phyloP scores from a whole-genome alignment of 306 rosid genomes.

The Alnus rubra region DNA sequence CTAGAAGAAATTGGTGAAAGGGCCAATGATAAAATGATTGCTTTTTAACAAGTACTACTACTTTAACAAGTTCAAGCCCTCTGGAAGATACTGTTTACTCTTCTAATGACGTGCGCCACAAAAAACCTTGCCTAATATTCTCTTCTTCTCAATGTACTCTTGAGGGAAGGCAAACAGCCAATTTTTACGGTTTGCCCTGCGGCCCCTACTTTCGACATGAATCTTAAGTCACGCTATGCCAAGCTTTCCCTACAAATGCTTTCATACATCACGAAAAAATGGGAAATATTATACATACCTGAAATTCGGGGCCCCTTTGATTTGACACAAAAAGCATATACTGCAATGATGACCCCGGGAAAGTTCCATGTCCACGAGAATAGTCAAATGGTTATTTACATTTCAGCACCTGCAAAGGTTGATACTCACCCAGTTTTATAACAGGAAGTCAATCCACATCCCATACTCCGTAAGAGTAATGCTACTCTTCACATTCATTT shows the following conservation, averaged over 20 bases:
- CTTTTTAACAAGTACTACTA: too few relatives aligned
- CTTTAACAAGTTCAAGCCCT: not conserved
- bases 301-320: not conserved
- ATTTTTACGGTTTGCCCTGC: not conserved
- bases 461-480: not conserved
- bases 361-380: conserved; percentile 3
- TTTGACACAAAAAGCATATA: conserved; percentile 8
- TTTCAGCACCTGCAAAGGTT: not conserved
- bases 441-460: not conserved
- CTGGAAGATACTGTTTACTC: not conserved
- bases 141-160: not conserved
- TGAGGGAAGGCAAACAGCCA: not conserved
- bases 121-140: not conserved
- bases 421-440: not conserved
- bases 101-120: not conserved
- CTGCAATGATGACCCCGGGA: not conserved
- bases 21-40: not conserved
- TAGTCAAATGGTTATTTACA: not conserved
- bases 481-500: too few relatives aligned
- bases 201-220: not conserved
- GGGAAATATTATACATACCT: not conserved
- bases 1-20: not conserved
- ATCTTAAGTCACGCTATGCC: not conserved
- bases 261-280: not conserved
- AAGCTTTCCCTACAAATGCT: not conserved